phyloP scores from a whole-genome alignment of 2,329 filamentous ascomycete species.

The Microsporum ferrugineum region DNA sequence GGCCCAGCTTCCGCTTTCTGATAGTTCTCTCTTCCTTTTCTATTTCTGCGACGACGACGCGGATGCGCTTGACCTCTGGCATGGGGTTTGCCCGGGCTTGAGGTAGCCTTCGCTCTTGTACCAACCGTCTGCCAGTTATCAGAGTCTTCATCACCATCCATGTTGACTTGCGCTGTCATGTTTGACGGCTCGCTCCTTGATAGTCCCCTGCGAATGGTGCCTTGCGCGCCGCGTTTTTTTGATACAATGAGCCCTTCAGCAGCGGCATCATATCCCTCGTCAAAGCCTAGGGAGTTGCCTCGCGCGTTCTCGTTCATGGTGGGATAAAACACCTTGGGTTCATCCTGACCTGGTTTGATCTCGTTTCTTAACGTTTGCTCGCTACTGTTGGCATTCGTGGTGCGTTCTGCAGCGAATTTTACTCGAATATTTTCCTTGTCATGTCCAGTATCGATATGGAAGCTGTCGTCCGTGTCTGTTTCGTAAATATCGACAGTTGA shows the following conservation, averaged over 20 bases:
- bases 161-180: background rate
- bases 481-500: constrained; percentile 9
- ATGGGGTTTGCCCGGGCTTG: background rate
- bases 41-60: constrained; percentile 12
- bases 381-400: background rate
- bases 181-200: constrained; percentile 16
- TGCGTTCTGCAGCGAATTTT: background rate
- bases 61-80: constrained; percentile 5
- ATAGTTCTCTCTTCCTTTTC: background rate
- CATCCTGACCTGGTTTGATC: background rate
- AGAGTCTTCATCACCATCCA: background rate
- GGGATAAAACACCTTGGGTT: background rate
- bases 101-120: background rate
- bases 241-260: background rate
- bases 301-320: background rate
- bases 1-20: background rate
- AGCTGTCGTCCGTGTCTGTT: constrained; percentile 12
- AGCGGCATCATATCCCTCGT: background rate
- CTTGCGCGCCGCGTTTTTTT: background rate
- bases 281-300: background rate
- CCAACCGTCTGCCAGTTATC: background rate
- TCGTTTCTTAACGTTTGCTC: background rate
- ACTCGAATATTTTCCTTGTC: background rate
- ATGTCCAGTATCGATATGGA: constrained; percentile 9
- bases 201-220: constrained; percentile 10